These are phyloP conservation scores for Penicillium verrucosum DNA, from an alignment of 2,329 filamentous ascomycete genomes.

Conservation along the genomic window DNA sequence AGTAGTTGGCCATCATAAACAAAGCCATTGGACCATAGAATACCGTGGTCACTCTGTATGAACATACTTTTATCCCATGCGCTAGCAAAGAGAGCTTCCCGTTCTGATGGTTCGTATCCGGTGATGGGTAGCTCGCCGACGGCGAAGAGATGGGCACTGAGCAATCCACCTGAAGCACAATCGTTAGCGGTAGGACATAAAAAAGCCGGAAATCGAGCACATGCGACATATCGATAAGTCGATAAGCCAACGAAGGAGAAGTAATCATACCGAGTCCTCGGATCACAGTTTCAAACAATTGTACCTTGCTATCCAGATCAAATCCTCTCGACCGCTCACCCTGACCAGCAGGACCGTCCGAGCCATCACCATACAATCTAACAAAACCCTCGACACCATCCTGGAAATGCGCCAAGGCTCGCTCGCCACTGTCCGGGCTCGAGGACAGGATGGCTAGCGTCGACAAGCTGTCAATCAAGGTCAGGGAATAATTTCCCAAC, in stretches of 20 bases:
- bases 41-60: conserved; percentile 36
- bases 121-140: conserved; percentile 83
- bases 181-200: conserved; percentile 7
- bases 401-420: conserved; percentile 73
- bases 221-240: not conserved
- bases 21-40: conserved; percentile 73
- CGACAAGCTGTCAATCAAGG: conserved; percentile 89
- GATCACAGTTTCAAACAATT: conserved; percentile 98
- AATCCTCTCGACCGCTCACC: conserved; percentile 77
- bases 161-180: conserved; percentile 61
- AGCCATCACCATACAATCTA: conserved; percentile 81
- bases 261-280: conserved; percentile 57
- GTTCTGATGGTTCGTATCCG: conserved; percentile 61
- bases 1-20: conserved; percentile 86
- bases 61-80: conserved; percentile 40
- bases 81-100: conserved; percentile 39
- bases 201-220: not conserved
- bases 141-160: conserved; percentile 93
- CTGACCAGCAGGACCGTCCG: conserved; percentile 62
- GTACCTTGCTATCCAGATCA: conserved; percentile 94
- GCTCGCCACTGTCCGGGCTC: conserved; percentile 52
- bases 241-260: not conserved
- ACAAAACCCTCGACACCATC: conserved; percentile 73
- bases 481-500: conserved; percentile 93
- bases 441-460: conserved; percentile 89